Conservation (phyloP, 2,329 filamentous ascomycete species). For the Claviceps pusilla region DNA sequence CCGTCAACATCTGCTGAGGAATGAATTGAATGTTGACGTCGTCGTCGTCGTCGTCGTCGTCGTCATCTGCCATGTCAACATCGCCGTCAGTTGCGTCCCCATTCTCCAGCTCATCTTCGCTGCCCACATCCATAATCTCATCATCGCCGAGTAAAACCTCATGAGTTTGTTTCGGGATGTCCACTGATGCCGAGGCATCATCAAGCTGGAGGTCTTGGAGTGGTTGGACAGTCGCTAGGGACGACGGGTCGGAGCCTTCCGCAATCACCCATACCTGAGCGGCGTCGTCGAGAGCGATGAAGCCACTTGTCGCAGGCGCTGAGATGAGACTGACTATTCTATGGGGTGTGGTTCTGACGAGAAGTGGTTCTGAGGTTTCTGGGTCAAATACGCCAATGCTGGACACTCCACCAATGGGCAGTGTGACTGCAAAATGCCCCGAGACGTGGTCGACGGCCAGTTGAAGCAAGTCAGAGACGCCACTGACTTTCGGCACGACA, state of each 20-base stretch:
- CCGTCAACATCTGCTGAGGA: conserved; percentile 50
- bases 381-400: conserved; percentile 54
- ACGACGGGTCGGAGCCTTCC: conserved; percentile 41
- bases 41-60: conserved; percentile 16
- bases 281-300: conserved; percentile 58
- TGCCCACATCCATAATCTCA: conserved; percentile 22
- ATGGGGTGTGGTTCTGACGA: conserved; percentile 39
- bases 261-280: conserved; percentile 54
- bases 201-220: conserved; percentile 39
- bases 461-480: conserved; percentile 36
- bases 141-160: conserved; percentile 25
- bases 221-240: conserved; percentile 37
- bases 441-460: conserved; percentile 56
- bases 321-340: conserved; percentile 54
- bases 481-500: conserved; percentile 31
- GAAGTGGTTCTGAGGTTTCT: conserved; percentile 41
- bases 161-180: conserved; percentile 12
- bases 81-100: conserved; percentile 24
- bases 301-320: conserved; percentile 50
- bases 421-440: conserved; percentile 50
- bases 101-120: conserved; percentile 26
- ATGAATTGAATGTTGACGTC: conserved; percentile 43
- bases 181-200: conserved; percentile 16
- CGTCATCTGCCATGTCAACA: conserved; percentile 28
- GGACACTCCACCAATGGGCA: conserved; percentile 32